Percentiles rank a stretch among this genome's conserved stretches.
Evolutionary conservation across 148 eudicot genomes (phyloP).

Genomic region (Spergularia marina): DNA sequence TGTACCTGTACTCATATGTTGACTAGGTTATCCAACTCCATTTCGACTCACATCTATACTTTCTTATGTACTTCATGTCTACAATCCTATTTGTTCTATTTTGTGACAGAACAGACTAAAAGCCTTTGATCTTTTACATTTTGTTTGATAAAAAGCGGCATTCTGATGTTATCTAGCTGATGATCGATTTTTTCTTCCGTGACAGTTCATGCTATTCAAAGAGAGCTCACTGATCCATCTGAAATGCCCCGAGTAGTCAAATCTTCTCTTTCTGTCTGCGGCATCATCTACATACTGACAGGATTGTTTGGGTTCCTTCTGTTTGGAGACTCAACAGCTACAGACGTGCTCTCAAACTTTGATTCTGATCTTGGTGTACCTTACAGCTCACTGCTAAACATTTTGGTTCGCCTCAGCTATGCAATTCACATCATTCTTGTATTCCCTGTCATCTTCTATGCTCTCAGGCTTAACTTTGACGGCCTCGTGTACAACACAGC

Average conservation of each 20-base stretch:
- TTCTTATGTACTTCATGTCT: background rate
- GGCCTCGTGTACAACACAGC: conserved; percentile 70
- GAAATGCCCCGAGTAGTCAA: conserved; percentile 62
- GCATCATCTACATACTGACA: conserved; percentile 69
- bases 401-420: conserved; percentile 81
- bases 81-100: background rate
- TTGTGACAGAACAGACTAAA: background rate
- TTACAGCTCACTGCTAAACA: conserved; percentile 65
- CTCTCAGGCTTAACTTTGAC: conserved; percentile 75
- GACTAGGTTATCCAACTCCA: background rate
- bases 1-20: too few species aligned
- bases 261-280: conserved; percentile 70
- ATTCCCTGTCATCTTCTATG: conserved; percentile 85
- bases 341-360: conserved; percentile 85
- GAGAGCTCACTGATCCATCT: conserved; percentile 70
- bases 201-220: conserved; percentile 79
- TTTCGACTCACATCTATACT: background rate
- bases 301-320: conserved; percentile 85
- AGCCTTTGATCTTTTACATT: too few species aligned
- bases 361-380: conserved; percentile 84
- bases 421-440: conserved; percentile 88
- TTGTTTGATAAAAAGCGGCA: too few species aligned
- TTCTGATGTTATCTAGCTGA: too few species aligned
- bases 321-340: conserved; percentile 83
- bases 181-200: background rate